These are phyloP conservation scores for Xerocomellus chrysenteron DNA, from an alignment of 768 basidiomycete genomes.

Conservation along the genomic window DNA sequence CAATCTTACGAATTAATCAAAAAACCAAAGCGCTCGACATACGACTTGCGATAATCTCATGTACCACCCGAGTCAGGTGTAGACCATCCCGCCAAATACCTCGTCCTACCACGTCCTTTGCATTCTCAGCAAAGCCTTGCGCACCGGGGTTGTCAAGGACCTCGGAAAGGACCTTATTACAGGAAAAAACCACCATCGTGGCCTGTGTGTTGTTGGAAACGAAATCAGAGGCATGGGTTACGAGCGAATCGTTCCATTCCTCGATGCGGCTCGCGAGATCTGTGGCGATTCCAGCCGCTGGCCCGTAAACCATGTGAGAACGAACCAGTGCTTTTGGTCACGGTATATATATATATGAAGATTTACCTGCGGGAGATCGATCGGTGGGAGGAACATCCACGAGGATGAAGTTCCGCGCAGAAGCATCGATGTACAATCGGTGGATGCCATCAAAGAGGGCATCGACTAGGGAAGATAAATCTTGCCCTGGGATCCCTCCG, in stretches of 20 bases:
- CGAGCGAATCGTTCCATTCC: conserved; percentile 5
- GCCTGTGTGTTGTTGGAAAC: background rate
- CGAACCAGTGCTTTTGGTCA: background rate
- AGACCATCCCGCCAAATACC: conserved; percentile 40
- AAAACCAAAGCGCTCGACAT: background rate
- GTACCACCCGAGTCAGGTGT: conserved; percentile 36
- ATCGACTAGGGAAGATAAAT: background rate
- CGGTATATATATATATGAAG: background rate
- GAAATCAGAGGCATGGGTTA: background rate
- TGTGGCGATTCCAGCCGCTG: background rate
- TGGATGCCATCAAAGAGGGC: conserved; percentile 4
- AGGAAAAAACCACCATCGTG: conserved; percentile 10
- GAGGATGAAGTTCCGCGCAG: conserved; percentile 12
- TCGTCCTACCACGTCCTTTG: background rate
- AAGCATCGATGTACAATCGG: background rate
- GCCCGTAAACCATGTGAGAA: background rate
- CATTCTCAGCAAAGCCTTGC: conserved; percentile 6
- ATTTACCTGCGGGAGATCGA: conserved; percentile 6
- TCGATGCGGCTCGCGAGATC: conserved; percentile 3
- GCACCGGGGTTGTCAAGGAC: conserved; percentile 8
- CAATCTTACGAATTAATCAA: background rate
- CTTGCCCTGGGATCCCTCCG: background rate
- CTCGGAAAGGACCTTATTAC: conserved; percentile 5
- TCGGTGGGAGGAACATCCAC: conserved; percentile 17
- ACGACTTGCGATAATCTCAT: conserved; percentile 30